These are phyloP conservation scores for apple (Malus domestica) DNA, from an alignment of 306 rosid genomes.

Conservation along the genomic window ASM211411v1 NC_041798.1:22481001-22481500, in stretches of 20 bases:
- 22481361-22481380: constrained; percentile 28
- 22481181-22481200: neutral
- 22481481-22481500: constrained; percentile 63
- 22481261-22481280: neutral
- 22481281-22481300: constrained; percentile 66
- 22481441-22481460: constrained; percentile 68
- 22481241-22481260: constrained; percentile 3
- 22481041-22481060: constrained; percentile 42
- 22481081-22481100: constrained; percentile 66
- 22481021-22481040: constrained; percentile 32
- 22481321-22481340: constrained; percentile 29
- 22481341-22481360: constrained; percentile 18
- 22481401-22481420: constrained; percentile 74
- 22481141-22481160: constrained; percentile 7
- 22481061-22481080: constrained; percentile 86
- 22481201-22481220: neutral
- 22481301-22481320: constrained; percentile 60
- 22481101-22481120: constrained; percentile 58
- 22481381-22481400: constrained; percentile 53
- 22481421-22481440: constrained; percentile 63
- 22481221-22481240: neutral
- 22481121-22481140: constrained; percentile 40
- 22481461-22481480: constrained; percentile 76
- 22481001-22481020: constrained; percentile 42
- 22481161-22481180: neutral